A percentile compares a stretch with the other conserved stretches of the same genome.
Evolutionary conservation across 2,329 filamentous ascomycete genomes (phyloP).

Genomic region (Fusarium abutilonis): DNA sequence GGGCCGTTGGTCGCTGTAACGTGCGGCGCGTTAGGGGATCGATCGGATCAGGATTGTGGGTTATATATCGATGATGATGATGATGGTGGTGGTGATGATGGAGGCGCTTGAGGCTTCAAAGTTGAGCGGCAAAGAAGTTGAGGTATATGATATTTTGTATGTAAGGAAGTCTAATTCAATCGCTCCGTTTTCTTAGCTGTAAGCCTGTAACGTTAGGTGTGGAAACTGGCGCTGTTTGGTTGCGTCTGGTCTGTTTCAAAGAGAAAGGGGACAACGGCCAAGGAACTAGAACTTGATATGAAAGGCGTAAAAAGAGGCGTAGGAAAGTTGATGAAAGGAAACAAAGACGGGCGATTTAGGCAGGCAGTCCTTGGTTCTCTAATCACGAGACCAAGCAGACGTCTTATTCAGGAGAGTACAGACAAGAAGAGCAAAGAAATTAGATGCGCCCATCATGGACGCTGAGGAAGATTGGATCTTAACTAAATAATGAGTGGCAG

Average conservation of each 20-base stretch:
- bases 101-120: background rate
- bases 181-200: background rate
- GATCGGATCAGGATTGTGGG: background rate
- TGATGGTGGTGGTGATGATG: too few relatives aligned
- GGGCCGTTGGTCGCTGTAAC: constrained; percentile 21
- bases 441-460: constrained; percentile 31
- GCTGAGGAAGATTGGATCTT: background rate
- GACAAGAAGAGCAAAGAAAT: background rate
- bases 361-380: background rate
- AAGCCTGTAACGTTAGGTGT: background rate
- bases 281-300: background rate
- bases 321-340: constrained; percentile 1
- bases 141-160: background rate
- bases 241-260: constrained; percentile 4
- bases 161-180: background rate
- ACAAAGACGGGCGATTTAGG: background rate
- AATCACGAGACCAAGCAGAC: constrained; percentile 25
- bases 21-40: constrained; percentile 3
- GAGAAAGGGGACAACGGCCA: constrained; percentile 8
- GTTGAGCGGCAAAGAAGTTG: background rate
- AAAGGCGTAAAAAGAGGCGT: background rate
- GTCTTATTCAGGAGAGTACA: background rate
- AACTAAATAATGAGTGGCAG: constrained; percentile 9
- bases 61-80: background rate
- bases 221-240: background rate